Evolutionary conservation across 2,329 filamentous ascomycete species (phyloP).

Genomic region (Talaromyces sp.): DNA sequence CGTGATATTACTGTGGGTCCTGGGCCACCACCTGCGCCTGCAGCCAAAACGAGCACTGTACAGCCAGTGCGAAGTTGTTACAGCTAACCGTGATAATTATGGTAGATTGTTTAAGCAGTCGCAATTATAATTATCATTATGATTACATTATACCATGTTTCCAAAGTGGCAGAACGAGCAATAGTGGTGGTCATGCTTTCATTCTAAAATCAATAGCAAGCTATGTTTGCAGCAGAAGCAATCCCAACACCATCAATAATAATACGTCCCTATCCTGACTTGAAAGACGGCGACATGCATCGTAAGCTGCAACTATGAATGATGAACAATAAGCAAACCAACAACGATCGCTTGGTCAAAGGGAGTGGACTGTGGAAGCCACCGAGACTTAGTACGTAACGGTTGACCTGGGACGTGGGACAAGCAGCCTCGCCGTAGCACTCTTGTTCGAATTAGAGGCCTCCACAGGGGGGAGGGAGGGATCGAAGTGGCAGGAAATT

Average conservation of each 20-base stretch:
- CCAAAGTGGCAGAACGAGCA: neutral
- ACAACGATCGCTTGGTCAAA: neutral
- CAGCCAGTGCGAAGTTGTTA: neutral
- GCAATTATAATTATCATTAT: neutral
- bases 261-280: neutral
- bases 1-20: neutral
- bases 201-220: neutral
- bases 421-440: neutral
- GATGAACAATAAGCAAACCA: neutral
- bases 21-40: neutral
- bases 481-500: neutral
- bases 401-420: neutral
- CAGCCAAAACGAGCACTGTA: neutral
- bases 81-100: neutral
- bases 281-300: neutral
- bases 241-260: neutral
- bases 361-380: neutral
- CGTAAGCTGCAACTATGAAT: neutral
- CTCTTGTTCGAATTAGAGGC: neutral
- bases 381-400: neutral
- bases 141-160: no score
- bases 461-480: neutral
- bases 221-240: neutral
- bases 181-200: neutral
- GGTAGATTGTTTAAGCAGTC: neutral